A percentile compares a stretch with the other conserved stretches of the same genome.
phyloP scores from a whole-genome alignment of 441 rosid species.

The Pelargonium australe region DNA sequence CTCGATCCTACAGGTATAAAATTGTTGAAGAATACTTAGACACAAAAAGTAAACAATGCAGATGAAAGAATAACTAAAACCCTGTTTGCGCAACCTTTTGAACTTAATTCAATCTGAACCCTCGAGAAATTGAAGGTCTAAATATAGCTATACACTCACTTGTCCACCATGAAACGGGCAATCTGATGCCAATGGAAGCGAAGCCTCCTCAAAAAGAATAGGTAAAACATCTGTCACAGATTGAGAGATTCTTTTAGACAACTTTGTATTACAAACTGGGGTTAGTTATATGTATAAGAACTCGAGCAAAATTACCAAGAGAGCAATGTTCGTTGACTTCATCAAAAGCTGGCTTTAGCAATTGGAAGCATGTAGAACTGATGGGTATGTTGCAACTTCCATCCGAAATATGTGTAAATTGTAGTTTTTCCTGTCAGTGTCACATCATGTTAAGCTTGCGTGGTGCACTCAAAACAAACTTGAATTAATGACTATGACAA shows the following conservation, averaged over 20 bases:
- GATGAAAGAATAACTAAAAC: not conserved
- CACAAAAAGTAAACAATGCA: not conserved
- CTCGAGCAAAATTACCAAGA: slow-evolving; percentile 32
- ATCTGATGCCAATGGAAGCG: slow-evolving; percentile 39
- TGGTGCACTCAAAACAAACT: not conserved
- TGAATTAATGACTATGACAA: not conserved
- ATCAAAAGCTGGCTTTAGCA: slow-evolving; percentile 38
- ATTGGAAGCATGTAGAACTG: slow-evolving; percentile 41
- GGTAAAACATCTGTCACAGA: slow-evolving; percentile 51
- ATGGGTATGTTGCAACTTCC: slow-evolving; percentile 32
- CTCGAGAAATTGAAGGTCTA: not conserved
- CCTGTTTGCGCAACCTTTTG: not conserved
- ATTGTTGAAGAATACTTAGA: not conserved
- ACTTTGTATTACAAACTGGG: not conserved
- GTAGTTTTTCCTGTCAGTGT: slow-evolving; percentile 33
- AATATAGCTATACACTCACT: slow-evolving; percentile 29
- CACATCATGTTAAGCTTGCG: not conserved
- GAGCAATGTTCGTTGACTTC: slow-evolving; percentile 35
- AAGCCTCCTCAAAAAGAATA: slow-evolving; percentile 38
- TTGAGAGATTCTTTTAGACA: slow-evolving; percentile 17
- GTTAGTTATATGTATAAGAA: not conserved
- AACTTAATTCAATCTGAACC: slow-evolving; percentile 7
- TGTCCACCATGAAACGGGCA: slow-evolving; percentile 32
- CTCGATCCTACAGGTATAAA: slow-evolving; percentile 46
- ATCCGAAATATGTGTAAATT: slow-evolving; percentile 30